Conservation (phyloP, 2,329 filamentous ascomycete species). For the Phaeosphaeria sp. region DNA sequence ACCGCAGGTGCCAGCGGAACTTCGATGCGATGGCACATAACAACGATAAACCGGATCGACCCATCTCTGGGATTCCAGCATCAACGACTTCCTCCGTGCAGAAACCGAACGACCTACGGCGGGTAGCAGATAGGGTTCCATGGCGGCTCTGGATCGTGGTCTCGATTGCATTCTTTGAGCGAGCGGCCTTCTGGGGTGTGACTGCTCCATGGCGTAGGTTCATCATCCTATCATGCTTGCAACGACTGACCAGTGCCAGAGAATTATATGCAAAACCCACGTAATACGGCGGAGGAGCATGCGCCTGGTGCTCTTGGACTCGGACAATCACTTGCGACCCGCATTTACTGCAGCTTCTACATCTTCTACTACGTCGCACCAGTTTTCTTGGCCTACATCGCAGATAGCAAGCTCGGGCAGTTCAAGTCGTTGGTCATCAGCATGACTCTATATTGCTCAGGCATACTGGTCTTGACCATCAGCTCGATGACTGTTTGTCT, state of each 20-base stretch:
- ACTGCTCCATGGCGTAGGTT: conserved; percentile 44
- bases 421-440: conserved; percentile 46
- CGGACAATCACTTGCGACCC: conserved; percentile 54
- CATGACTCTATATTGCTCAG: conserved; percentile 35
- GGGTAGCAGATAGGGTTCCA: conserved; percentile 31
- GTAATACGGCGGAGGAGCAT: conserved; percentile 26
- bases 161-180: conserved; percentile 34
- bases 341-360: conserved; percentile 63
- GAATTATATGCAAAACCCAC: conserved; percentile 53
- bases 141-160: conserved; percentile 34
- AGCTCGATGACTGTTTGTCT: conserved; percentile 27
- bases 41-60: not conserved
- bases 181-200: conserved; percentile 38
- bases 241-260: conserved; percentile 34
- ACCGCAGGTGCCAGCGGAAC: not conserved
- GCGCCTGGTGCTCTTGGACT: conserved; percentile 45
- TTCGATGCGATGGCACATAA: not conserved
- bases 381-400: conserved; percentile 44
- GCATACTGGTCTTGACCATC: conserved; percentile 28
- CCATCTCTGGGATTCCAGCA: no score
- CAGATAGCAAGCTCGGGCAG: conserved; percentile 50
- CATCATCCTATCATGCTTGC: not conserved
- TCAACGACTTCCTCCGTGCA: conserved; percentile 11
- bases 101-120: conserved; percentile 16
- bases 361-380: conserved; percentile 56